These are phyloP conservation scores for Clathrus columnatus DNA, from an alignment of 768 basidiomycete species.

Conservation along the genomic window DNA sequence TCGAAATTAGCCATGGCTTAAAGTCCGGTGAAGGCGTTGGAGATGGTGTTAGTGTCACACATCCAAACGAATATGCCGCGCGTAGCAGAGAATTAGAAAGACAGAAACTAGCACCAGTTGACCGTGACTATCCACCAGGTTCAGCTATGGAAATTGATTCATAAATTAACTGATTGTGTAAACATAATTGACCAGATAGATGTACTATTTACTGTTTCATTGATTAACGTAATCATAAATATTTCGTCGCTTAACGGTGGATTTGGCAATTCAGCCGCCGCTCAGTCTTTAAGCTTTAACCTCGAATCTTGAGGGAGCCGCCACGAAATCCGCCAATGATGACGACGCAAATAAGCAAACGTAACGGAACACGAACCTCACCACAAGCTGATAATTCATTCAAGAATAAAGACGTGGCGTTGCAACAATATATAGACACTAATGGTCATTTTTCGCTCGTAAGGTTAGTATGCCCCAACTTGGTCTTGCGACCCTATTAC, in stretches of 20 bases:
- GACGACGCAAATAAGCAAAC: slow-evolving; percentile 36
- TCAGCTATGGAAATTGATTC: background rate
- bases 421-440: slow-evolving; percentile 80
- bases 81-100: slow-evolving; percentile 60
- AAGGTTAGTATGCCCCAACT: slow-evolving; percentile 43
- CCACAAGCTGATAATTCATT: slow-evolving; percentile 18
- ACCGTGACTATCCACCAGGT: too few species aligned
- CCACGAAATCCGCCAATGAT: background rate
- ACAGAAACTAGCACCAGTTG: slow-evolving; percentile 29
- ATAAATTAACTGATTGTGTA: background rate
- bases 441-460: slow-evolving; percentile 97
- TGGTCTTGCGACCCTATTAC: slow-evolving; percentile 16
- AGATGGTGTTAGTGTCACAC: slow-evolving; percentile 77
- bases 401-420: slow-evolving; percentile 33
- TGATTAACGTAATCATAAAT: background rate
- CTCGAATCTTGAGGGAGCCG: background rate
- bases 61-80: slow-evolving; percentile 89
- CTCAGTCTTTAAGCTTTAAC: background rate
- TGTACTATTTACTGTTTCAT: too few species aligned
- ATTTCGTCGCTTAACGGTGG: too few species aligned
- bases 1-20: slow-evolving; percentile 89
- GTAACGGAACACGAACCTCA: slow-evolving; percentile 32
- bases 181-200: background rate
- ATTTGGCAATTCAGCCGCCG: background rate
- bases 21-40: slow-evolving; percentile 88